Base-by-base conservation (phyloP, 257 asterid genomes). In the Catharanthus roseus region DNA sequence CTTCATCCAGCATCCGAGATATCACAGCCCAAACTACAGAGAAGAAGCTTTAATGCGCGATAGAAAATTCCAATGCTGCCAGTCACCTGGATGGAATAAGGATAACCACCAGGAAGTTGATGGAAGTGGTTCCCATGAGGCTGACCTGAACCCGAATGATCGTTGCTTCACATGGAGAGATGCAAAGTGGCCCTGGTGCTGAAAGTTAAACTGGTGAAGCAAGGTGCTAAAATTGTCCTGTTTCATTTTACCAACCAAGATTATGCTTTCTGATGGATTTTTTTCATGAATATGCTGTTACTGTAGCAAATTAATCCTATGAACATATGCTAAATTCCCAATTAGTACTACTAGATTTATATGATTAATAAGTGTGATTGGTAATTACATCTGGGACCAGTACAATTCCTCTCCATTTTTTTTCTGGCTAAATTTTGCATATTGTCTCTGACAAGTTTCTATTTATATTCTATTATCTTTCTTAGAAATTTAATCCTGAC, bases 171-270 rank as follows among this genome's bases (percentile, higher is more conserved):
- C 81, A 31, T 91, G 98, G 98, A 90, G 81, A 73, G 95, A 93
- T 81, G 96, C 96, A 70, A 67, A 82, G 55, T 93, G 97, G 98
- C 96, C 98, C 54, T 93, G 97, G 98, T 79, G 92, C 87, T 93
- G 85, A 86, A 67, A 71, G 28, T 7, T 36, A n/a, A 65, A 24
- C 55, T 10, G 70, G 55, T 65, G 1, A 42, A 39, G 70, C 13
- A 13, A 12, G 3, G 2, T 28, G 10, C 5, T 38, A 38, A 38
- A 38, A 3, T 38, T 33, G 5, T 8, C 66, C 26, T 60, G 41
- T 16, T 60, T 24, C 65, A 60, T 60, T 60, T 58, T 60, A n/a
- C 38, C 21, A 28, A 56, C 63, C 28, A 28, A 19, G 15, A 56
- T 26, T 56, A 4, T 56, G 63, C 19, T 2, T 31, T 29, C 36